Evolutionary conservation across 1,139 yeast genomes (phyloP), one percentile per base, ranked within the genome.

Genomic region (Geotrichum reessii): DNA sequence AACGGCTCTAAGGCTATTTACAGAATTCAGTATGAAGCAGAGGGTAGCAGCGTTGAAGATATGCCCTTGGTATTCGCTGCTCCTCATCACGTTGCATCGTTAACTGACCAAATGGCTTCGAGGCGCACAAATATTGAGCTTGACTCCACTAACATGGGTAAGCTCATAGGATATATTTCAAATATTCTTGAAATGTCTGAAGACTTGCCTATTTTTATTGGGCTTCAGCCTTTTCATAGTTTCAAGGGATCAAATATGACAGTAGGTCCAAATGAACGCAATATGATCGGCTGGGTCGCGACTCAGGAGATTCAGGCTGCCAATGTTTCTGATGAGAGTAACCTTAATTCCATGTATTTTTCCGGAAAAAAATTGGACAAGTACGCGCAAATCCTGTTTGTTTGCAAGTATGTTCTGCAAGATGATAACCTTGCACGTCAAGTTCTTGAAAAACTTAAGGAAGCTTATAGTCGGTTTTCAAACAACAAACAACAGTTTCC

Each of bases 281-380:
- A 49, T 7, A 33, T 53, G 31, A 49, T 57, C 25, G 27, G 44
- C 6, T 40, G 44, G 12, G 56, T 57, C 12, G 59, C 59, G 11
- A 44, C 53, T 11, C 24, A 42, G 24, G 59, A 57, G 31, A 14
- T 57, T 11, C 49, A 52, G 55, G 70, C 77, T 31, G 85, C 80
- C 53, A 84, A 85, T 67, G 78, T 87, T 58, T 72, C 75, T 21
- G 68, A 69, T 17, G 79, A 86, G 49, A 80, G 84, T 50, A 71
- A 76, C 28, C 72, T 75, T 12, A 74, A 78, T 69, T 78, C 82
- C 55, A 85, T 80, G 74, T 88, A 87, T 70, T 82, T 74, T 66
- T 76, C 87, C 22, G 95, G 93, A 53, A 87, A 87, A 70, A 80
- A 81, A 6, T 68, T 87, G 52, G 92, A 85, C 71, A 87, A 86